Evolutionary conservation across 2,329 filamentous ascomycete genomes (phyloP), one percentile per base, ranked within the genome.

Genomic region (Penicillium sp.): DNA sequence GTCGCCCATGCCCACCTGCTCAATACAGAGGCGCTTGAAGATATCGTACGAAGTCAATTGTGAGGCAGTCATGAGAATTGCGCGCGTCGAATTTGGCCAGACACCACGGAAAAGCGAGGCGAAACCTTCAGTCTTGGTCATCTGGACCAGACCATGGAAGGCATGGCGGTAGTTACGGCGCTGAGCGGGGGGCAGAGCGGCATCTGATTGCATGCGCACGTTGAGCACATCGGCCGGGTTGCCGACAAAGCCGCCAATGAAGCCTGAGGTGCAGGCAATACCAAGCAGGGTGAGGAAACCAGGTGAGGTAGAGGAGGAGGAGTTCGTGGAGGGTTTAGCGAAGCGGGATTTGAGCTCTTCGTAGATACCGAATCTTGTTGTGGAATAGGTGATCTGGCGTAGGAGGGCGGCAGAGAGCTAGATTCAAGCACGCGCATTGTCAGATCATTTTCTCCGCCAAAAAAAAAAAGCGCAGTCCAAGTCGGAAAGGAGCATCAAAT

Each of bases 181-280:
- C 72, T 96, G 82, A 5, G 84, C 84, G 0, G 80, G 71, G 0
- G 93, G 90, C 1, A 97, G 86, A 0, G 92, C 87, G 2, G 91
- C 89, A 70, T 90, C 95, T 79, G 96, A 92, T 80, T 99, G 95
- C 95, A 99, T 99, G 67, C 95, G 92, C 53, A 99, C 95, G 78
- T 99, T 99, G 72, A 97, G 84, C 37, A 99, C 93, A 76, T 99
- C 95, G 66, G 93, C 94, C 2, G 93, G 93, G 79, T 98, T 99
- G 66, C 95, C 95, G 6, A 89, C 91, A 51, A 98, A 80, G 53
- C 95, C 95, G 64, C 95, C 95, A 2, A 96, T 78, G 74, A 97
- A 91, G 55, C 95, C 95, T 7, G 95, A 94, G 30, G 87, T 80
- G 26, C 88, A 89, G 56, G 94, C 92, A 78, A 98, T 91, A 66